A percentile compares a stretch with the other conserved stretches of the same genome.
These are phyloP conservation scores for Xylariaceae sp. DNA, from an alignment of 2,329 filamentous ascomycete genomes.

Conservation along the genomic window DNA sequence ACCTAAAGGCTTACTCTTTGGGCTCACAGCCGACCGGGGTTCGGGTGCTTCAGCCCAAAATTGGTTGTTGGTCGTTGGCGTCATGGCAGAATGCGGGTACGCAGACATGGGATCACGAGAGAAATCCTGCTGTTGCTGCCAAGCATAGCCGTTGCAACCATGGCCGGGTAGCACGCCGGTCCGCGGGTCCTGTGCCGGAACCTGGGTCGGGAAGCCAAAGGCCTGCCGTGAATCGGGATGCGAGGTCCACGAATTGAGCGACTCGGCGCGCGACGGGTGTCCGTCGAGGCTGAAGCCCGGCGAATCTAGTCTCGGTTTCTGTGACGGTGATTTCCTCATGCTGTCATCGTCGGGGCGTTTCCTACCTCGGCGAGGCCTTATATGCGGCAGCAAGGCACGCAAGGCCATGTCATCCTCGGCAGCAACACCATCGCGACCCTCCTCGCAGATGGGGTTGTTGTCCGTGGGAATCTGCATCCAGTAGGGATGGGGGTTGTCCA, in stretches of 20 bases:
- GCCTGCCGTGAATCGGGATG: constrained; percentile 39
- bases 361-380: constrained; percentile 55
- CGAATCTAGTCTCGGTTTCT: constrained; percentile 56
- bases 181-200: constrained; percentile 36
- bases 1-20: constrained; percentile 43
- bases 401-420: constrained; percentile 86
- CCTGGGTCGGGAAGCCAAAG: constrained; percentile 36
- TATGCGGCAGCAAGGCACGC: constrained; percentile 75
- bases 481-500: constrained; percentile 72
- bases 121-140: constrained; percentile 51
- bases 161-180: constrained; percentile 33
- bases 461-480: constrained; percentile 68
- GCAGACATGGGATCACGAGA: constrained; percentile 59
- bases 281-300: constrained; percentile 33
- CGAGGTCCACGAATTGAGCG: constrained; percentile 46
- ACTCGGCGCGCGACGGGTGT: constrained; percentile 46
- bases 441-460: constrained; percentile 56
- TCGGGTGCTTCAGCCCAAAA: constrained; percentile 57
- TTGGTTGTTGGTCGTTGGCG: constrained; percentile 51
- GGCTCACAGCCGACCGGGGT: constrained; percentile 69
- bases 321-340: constrained; percentile 44
- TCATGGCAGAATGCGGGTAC: constrained; percentile 74
- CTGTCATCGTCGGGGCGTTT: constrained; percentile 61
- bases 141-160: constrained; percentile 36
- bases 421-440: constrained; percentile 72